Base-by-base conservation (phyloP, 2,329 filamentous ascomycete species). In the Calonectria pauciramosa region DNA sequence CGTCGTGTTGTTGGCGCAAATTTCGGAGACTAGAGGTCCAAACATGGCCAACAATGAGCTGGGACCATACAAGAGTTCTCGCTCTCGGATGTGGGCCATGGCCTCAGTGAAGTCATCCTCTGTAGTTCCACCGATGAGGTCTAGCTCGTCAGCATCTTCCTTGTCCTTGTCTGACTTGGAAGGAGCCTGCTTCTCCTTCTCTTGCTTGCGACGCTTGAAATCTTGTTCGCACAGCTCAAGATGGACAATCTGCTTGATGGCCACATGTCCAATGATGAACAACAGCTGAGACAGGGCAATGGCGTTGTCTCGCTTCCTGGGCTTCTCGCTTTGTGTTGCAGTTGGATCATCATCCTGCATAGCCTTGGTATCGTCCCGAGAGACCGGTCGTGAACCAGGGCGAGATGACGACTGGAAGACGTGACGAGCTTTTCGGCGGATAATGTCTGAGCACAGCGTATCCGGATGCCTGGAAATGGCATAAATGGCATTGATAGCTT, bases 201-300 rank as follows among this genome's bases (percentile, higher is more conserved):
- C 95, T 51, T 95, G 94, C 88, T 99, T 99, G 78, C 96, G 92
- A 69, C 96, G 94, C 88, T 99, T 99, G 86, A 99, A 99, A 85
- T 99, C 97, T 65, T 97, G 92, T 83, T 99, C 97, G 83, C 96
- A 98, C n/a, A 99, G 90, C 81, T 99, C 97, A 14, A 99, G 91
- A 83, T 99, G 97, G 0, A 99, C 97, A 80, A 99, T 99, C 83
- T 99, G 97, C 87, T 99, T 99, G 83, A 99, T 97, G 18, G 97
- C 97, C 63, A 99, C 94, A 82, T 99, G 97, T 0, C 97, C 97
- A 36, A 99, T 96, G 44, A 98, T 94, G 83, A 99, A 99, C 0
- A 99, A 89, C 2, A 99, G 90, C 81, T 99, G 97, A 0, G 97
- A 98, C 2, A 99, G 89, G 0, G 92, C 93, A 60, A 96, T 90